These are phyloP conservation scores for Botrytis sinoallii DNA, from an alignment of 2,329 filamentous ascomycete genomes.

Conservation along the genomic window DNA sequence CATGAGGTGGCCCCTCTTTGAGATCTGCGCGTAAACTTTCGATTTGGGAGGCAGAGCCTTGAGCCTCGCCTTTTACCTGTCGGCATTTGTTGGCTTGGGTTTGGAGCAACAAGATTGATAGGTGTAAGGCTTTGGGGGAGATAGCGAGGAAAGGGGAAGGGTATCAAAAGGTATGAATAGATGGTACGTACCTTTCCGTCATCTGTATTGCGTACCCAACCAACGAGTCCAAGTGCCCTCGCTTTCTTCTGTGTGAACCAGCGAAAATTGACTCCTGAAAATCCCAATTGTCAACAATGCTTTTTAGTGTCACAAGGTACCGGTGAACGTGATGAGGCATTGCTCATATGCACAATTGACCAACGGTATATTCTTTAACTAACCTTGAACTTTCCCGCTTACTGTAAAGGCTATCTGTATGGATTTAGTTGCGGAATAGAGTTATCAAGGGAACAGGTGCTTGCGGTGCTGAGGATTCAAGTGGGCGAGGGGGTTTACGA, in stretches of 20 bases:
- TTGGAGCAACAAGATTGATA: not conserved
- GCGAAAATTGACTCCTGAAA: slow-evolving; percentile 8
- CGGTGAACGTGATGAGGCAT: not conserved
- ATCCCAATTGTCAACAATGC: not conserved
- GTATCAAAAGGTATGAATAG: not conserved
- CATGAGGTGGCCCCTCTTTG: slow-evolving; percentile 67
- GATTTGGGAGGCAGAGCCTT: slow-evolving; percentile 66
- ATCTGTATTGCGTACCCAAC: slow-evolving; percentile 60
- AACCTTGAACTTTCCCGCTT: slow-evolving; percentile 11
- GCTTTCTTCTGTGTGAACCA: slow-evolving; percentile 56
- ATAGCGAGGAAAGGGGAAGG: not conserved
- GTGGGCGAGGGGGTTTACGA: not conserved
- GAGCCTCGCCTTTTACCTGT: slow-evolving; percentile 86
- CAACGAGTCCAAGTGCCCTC: slow-evolving; percentile 49
- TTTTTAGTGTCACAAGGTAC: not conserved
- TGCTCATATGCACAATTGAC: fast-evolving
- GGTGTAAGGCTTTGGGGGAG: not conserved
- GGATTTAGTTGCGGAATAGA: not conserved
- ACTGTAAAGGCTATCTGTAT: slow-evolving; percentile 12
- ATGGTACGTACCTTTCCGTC: slow-evolving; percentile 49
- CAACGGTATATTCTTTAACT: not conserved
- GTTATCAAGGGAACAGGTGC: not conserved
- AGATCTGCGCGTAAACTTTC: slow-evolving; percentile 71
- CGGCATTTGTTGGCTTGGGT: not conserved
- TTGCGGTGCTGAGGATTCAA: not conserved